Conservation (phyloP, 2,329 filamentous ascomycete species). For the Fusarium torulosum region DNA sequence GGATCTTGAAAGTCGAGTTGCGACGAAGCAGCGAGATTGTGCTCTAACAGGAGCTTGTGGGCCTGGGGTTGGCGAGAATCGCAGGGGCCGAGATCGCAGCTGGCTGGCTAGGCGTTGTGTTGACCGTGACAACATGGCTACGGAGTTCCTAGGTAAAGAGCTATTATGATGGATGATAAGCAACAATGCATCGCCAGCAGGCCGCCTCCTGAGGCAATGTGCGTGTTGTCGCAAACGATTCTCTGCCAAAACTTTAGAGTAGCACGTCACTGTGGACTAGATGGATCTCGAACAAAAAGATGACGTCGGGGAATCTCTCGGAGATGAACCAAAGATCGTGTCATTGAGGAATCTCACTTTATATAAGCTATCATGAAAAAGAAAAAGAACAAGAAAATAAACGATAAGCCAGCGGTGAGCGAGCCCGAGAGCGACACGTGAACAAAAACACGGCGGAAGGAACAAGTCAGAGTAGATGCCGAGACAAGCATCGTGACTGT, state of each 20-base stretch:
- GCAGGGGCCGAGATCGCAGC: conserved; percentile 26
- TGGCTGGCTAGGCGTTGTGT: conserved; percentile 26
- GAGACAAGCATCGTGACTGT: conserved; percentile 41
- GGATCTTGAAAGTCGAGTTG: conserved; percentile 11
- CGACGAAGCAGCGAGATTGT: conserved; percentile 30
- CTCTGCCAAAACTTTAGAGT: conserved; percentile 5
- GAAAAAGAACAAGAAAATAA: not conserved
- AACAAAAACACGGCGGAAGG: conserved; percentile 7
- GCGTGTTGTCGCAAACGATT: conserved; percentile 2
- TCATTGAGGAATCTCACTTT: conserved; percentile 22
- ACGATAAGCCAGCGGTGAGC: conserved; percentile 31
- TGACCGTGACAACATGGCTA: conserved; percentile 37
- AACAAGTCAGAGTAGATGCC: conserved; percentile 28
- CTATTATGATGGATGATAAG: not conserved
- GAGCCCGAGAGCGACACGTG: conserved; percentile 33
- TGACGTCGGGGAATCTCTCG: conserved; percentile 40
- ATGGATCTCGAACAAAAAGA: conserved; percentile 10
- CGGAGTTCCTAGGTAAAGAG: not conserved
- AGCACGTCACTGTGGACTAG: conserved; percentile 27
- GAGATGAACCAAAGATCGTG: conserved; percentile 3
- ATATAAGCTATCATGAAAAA: conserved; percentile 16
- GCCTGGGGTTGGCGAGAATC: conserved; percentile 10
- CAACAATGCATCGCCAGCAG: conserved; percentile 24
- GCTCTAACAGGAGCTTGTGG: conserved; percentile 16
- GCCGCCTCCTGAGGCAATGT: conserved; percentile 7